These are phyloP conservation scores for Elsinoe batatas DNA, from an alignment of 2,329 filamentous ascomycete genomes.

Conservation along the genomic window DNA sequence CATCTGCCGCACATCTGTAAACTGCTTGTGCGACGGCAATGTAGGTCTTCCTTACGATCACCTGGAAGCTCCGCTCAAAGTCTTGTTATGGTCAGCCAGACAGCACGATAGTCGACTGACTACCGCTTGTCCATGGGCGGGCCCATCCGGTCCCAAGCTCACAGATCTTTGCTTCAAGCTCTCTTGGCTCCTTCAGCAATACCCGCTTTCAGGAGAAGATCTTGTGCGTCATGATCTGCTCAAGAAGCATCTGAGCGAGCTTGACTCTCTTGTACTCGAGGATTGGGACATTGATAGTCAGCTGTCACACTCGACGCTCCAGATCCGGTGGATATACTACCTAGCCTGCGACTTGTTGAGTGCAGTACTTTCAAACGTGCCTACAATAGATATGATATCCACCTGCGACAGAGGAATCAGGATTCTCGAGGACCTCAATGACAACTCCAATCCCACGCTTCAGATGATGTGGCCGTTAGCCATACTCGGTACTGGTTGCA, in stretches of 20 bases:
- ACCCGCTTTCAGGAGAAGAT: background rate
- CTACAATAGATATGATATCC: background rate
- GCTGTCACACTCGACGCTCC: background rate
- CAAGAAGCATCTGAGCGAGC: background rate
- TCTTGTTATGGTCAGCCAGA: background rate
- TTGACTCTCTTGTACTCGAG: background rate
- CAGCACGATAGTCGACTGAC: background rate
- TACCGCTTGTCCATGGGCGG: conserved; percentile 12
- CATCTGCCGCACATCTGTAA: conserved; percentile 17
- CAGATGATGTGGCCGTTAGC: background rate
- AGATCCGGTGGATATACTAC: background rate
- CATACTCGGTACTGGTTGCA: background rate
- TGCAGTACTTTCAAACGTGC: background rate
- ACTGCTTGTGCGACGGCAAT: conserved; percentile 17
- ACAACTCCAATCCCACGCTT: background rate
- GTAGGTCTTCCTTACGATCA: conserved; percentile 14
- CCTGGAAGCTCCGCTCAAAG: background rate
- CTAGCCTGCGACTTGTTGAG: background rate
- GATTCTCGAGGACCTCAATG: background rate
- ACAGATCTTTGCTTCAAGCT: conserved; percentile 6
- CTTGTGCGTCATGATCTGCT: background rate
- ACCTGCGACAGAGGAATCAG: background rate
- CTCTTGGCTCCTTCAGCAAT: conserved; percentile 9
- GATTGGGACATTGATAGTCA: background rate
- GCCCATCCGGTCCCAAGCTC: conserved; percentile 1